Conservation (phyloP, 345 rosid species). For the Salix dunnii region DNA sequence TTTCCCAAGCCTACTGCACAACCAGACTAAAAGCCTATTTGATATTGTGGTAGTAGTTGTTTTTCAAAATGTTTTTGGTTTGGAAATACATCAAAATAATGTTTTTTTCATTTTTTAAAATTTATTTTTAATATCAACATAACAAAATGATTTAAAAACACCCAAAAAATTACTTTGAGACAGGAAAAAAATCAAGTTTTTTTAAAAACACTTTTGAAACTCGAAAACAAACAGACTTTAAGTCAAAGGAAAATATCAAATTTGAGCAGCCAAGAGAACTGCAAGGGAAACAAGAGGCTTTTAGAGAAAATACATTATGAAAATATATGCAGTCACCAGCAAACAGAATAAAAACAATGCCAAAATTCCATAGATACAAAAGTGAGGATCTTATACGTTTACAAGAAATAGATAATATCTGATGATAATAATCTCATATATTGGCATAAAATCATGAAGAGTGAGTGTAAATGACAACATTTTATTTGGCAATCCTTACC, state of each 20-base stretch:
- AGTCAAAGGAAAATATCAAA: not conserved
- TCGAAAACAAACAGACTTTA: too few species aligned
- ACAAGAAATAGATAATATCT: not conserved
- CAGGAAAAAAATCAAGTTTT: too few species aligned
- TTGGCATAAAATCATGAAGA: not conserved
- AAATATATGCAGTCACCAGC: not conserved
- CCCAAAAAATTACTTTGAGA: too few species aligned
- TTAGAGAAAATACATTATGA: not conserved
- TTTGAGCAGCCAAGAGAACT: not conserved
- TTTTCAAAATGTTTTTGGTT: too few species aligned
- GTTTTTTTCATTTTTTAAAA: too few species aligned
- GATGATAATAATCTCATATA: not conserved
- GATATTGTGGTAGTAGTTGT: too few species aligned
- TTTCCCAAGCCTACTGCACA: not conserved
- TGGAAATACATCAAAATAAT: too few species aligned
- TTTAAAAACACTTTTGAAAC: too few species aligned
- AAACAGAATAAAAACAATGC: not conserved
- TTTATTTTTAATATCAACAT: too few species aligned
- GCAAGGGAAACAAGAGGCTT: not conserved
- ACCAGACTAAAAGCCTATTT: not conserved
- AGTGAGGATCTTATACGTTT: too few species aligned
- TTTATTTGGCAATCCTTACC: constrained; percentile 40
- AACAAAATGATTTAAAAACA: too few species aligned
- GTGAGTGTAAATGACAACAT: not conserved
- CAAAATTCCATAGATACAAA: not conserved